Evolutionary conservation across 352 stramenopile species (phyloP), one percentile per base, ranked within the genome.

Genomic region (Phytophthora aleatoria): DNA sequence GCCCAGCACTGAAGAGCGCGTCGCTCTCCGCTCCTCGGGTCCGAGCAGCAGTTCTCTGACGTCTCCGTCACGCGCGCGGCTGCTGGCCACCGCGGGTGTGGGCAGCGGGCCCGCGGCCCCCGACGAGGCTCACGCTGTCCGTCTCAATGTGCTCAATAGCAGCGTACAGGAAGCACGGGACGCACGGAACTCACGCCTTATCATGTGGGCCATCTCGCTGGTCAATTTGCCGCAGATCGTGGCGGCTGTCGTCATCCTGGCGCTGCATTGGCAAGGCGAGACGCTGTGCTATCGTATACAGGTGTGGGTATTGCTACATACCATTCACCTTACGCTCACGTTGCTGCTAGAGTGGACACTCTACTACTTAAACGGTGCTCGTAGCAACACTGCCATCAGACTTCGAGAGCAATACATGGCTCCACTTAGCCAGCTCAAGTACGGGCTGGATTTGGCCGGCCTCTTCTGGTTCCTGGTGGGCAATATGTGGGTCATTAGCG

Each of bases 401-500:
- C 65, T 87, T 39, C 77, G 85, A 26, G 85, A 93, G 56, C 65
- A 74, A 8, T 91, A 93, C 71, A 90, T 91, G 79, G 52, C 58
- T 11, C 77, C 77, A 41, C 53, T 93, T 5, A 89, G 81, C 61
- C 84, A 93, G 53, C 60, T 92, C 64, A 95, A 95, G 68, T 95
- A 93, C 69, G 83, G 77, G 0, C 66, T 93, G 27, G 86, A 93
- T 49, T 70, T 95, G 47, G 78, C 74, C 5, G 84, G 86, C 0
- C 70, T 93, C 51, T 95, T 95, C 52, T 95, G 86, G 86, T 95
- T 95, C 71, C 69, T 95, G 10, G 86, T 95, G 30, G 86, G 86
- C 60, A 95, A 95, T 62, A 93, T 95, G 86, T 95, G 86, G 86
- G 81, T 95, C 71, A 90, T 95, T 59, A 92, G 82, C 64, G 84